Evolutionary conservation across 768 basidiomycete species (phyloP).

Genomic region (Pulveroboletus ravenelii): DNA sequence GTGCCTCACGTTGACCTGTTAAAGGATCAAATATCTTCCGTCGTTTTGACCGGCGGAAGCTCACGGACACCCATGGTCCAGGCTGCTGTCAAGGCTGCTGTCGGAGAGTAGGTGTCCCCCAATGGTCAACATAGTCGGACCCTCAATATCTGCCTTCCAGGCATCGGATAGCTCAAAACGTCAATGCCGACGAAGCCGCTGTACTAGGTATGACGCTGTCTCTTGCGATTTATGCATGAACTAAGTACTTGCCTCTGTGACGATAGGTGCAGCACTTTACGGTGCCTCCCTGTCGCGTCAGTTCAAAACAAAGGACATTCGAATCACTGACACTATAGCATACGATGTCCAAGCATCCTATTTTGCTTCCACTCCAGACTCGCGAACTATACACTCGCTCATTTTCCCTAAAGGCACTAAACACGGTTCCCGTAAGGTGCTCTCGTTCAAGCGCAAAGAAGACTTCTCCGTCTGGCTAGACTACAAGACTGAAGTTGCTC

Average conservation of each 20-base stretch:
- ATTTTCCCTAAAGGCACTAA: constrained; percentile 79
- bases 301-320: constrained; percentile 94
- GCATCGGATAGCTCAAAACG: constrained; percentile 85
- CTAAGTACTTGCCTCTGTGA: neutral
- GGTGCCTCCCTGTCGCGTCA: constrained; percentile 85
- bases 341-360: constrained; percentile 82
- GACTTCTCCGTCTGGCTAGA: constrained; percentile 77
- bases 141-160: constrained; percentile 30
- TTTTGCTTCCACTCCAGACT: constrained; percentile 51
- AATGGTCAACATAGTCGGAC: neutral
- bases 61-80: constrained; percentile 93
- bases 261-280: constrained; percentile 74
- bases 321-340: constrained; percentile 65
- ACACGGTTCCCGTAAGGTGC: constrained; percentile 75
- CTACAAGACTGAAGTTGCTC: constrained; percentile 62
- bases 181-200: constrained; percentile 95
- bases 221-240: neutral
- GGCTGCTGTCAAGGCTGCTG: constrained; percentile 65
- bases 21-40: constrained; percentile 77
- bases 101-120: constrained; percentile 61
- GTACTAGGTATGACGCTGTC: constrained; percentile 58
- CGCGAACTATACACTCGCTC: constrained; percentile 65
- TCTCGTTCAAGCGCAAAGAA: constrained; percentile 80
- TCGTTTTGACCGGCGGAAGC: constrained; percentile 89
- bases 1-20: neutral